phyloP scores from a whole-genome alignment of 306 rosid species.

The Lathyrus tuberosus region DNA sequence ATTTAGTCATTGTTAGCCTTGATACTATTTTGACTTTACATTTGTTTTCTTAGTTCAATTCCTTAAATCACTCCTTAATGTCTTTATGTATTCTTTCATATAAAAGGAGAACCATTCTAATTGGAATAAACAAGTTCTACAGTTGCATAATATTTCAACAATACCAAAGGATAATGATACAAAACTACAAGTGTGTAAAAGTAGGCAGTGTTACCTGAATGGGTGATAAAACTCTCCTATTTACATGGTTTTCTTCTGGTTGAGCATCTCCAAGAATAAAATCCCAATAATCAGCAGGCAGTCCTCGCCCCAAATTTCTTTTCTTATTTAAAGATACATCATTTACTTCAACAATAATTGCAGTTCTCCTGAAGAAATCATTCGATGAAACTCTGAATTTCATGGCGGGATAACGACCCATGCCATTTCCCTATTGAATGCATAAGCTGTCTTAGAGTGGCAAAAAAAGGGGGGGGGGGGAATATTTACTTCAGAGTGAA shows the following conservation, averaged over 20 bases:
- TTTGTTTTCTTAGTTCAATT: too few relatives aligned
- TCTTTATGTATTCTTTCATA: too few relatives aligned
- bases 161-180: slow-evolving; percentile 27
- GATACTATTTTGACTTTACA: too few relatives aligned
- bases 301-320: slow-evolving; percentile 40
- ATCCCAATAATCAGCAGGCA: slow-evolving; percentile 84
- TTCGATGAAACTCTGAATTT: slow-evolving; percentile 74
- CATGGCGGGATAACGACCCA: slow-evolving; percentile 66
- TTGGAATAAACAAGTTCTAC: too few relatives aligned
- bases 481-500: slow-evolving; percentile 15
- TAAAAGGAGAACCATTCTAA: too few relatives aligned
- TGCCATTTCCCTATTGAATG: slow-evolving; percentile 59
- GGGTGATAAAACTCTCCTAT: slow-evolving; percentile 75
- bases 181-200: neutral
- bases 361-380: slow-evolving; percentile 66
- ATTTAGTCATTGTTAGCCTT: too few relatives aligned
- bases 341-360: slow-evolving; percentile 67
- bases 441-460: slow-evolving; percentile 34
- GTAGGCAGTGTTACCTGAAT: slow-evolving; percentile 62
- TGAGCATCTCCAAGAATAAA: slow-evolving; percentile 70
- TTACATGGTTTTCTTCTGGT: slow-evolving; percentile 56
- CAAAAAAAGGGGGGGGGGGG: slow-evolving; percentile 12
- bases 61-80: too few relatives aligned
- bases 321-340: slow-evolving; percentile 50
- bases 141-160: too few relatives aligned